phyloP scores from a whole-genome alignment of 148 eudicot species.

The Silene conica region DNA sequence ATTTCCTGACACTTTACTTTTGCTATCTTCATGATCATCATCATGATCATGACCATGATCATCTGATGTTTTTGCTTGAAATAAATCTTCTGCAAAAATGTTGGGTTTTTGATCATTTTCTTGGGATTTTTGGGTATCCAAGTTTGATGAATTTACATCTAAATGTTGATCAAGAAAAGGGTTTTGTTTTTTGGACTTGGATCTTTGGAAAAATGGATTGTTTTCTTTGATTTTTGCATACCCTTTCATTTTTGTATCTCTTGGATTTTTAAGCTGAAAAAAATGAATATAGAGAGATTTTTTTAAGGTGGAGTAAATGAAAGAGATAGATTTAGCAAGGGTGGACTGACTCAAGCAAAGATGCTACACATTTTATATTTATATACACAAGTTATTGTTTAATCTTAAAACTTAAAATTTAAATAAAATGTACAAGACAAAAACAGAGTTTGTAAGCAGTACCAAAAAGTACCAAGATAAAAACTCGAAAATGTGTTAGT shows the following conservation, averaged over 20 bases:
- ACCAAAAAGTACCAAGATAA: too few species aligned
- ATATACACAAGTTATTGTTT: too few species aligned
- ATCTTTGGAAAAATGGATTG: conserved; percentile 20
- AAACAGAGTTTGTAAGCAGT: too few species aligned
- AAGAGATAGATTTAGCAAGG: neutral
- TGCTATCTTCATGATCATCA: neutral
- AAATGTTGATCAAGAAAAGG: conserved; percentile 20
- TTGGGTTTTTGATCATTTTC: conserved; percentile 9
- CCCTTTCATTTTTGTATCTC: conserved; percentile 22
- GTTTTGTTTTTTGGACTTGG: conserved; percentile 26
- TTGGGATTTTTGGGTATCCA: conserved; percentile 5
- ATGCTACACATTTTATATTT: neutral
- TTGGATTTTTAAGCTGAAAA: neutral
- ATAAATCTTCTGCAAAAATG: too few species aligned
- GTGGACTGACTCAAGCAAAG: conserved; percentile 19
- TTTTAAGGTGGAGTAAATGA: conserved; percentile 23
- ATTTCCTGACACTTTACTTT: neutral
- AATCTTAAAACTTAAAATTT: too few species aligned
- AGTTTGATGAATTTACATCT: neutral
- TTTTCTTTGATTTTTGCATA: conserved; percentile 33
- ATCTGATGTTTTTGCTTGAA: too few species aligned
- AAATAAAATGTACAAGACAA: too few species aligned
- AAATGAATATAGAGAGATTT: conserved; percentile 17
- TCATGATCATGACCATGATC: too few species aligned
- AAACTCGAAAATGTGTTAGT: too few species aligned